A percentile compares a stretch with the other conserved stretches of the same genome.
Conservation (phyloP, 352 stramenopile genomes). For the Phytophthora syringae region DNA sequence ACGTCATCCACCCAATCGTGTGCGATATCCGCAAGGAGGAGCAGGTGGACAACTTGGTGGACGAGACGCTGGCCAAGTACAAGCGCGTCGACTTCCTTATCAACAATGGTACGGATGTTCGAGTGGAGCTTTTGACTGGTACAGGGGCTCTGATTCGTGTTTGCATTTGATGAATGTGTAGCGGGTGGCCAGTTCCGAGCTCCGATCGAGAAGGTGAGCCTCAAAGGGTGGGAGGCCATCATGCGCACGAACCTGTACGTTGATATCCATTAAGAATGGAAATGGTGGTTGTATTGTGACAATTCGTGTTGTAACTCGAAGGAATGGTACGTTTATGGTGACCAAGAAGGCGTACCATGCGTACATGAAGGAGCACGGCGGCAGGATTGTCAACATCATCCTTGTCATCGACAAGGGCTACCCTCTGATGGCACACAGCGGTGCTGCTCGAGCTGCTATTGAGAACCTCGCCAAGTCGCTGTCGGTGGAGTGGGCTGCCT, state of each 20-base stretch:
- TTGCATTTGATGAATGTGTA: constrained; percentile 19
- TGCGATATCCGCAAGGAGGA: constrained; percentile 84
- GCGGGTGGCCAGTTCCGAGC: constrained; percentile 93
- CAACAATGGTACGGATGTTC: constrained; percentile 82
- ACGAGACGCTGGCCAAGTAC: constrained; percentile 77
- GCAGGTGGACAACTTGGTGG: constrained; percentile 75
- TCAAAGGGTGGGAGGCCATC: constrained; percentile 93
- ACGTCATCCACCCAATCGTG: constrained; percentile 58
- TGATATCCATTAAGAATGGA: background rate
- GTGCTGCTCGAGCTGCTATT: constrained; percentile 91
- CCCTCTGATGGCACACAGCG: constrained; percentile 91
- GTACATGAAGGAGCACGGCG: constrained; percentile 94
- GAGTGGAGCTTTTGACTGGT: background rate
- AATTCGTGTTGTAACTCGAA: constrained; percentile 16
- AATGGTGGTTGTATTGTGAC: background rate
- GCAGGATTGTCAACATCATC: constrained; percentile 96
- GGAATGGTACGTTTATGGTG: constrained; percentile 92
- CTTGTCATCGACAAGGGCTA: constrained; percentile 95
- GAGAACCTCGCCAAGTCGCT: constrained; percentile 96
- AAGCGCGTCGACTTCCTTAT: constrained; percentile 92
- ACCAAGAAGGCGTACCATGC: constrained; percentile 93
- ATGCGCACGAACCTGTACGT: constrained; percentile 91
- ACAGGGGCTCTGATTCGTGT: background rate
- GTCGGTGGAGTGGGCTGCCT: constrained; percentile 93
- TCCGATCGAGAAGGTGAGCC: constrained; percentile 87